Base-by-base conservation (phyloP, 139 green algal genomes). In the Chlamydomonas sp. region DNA sequence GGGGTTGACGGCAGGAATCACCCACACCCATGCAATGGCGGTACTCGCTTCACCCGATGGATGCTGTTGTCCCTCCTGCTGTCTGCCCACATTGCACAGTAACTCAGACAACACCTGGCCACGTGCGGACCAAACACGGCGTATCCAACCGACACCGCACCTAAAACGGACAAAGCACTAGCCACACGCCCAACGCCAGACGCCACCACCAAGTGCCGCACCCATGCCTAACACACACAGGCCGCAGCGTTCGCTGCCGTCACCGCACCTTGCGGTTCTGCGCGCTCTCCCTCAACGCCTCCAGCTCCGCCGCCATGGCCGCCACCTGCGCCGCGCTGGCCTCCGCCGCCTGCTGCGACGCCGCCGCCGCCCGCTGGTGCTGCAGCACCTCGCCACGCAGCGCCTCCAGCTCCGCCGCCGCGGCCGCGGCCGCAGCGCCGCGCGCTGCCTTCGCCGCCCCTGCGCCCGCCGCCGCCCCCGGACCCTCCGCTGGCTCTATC, bases 241-340 rank as follows among this genome's bases (percentile, higher is more conserved):
- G 31, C 74, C n/a, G 74, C 31, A 4, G 12, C 1, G 59, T 18
- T 10, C 15, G 49, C 63, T 49, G 31, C 31, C 77, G 57, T 59
- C 75, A 5, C 31, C 31, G 62, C 67, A 85, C 67, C 86, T 86
- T 81, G 71, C 63, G 69, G n/a, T 68, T 61, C 61, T 83, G 79
- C 2, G 80, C 20, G 9, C 68, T 79, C 18, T 66, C 57, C 63
- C 79, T 61, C 79, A 90, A 61, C 17, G 84, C 17, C 63, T 79
- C 80, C 60, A 91, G 63, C 88, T 96, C 86, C 20, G 71, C 18
- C 74, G 81, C 63, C 71, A 95, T 68, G 5, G 71, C 68, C 1
- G 85, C 78, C 49, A 84, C 77, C 73, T 92, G 86, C 60, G 90
- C 90, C 49, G 88, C 72, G 20, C 91, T 86, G 8, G 87, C 74